Evolutionary conservation across 1,139 yeast species (phyloP).

Genomic region (Kazachstania sp.): DNA sequence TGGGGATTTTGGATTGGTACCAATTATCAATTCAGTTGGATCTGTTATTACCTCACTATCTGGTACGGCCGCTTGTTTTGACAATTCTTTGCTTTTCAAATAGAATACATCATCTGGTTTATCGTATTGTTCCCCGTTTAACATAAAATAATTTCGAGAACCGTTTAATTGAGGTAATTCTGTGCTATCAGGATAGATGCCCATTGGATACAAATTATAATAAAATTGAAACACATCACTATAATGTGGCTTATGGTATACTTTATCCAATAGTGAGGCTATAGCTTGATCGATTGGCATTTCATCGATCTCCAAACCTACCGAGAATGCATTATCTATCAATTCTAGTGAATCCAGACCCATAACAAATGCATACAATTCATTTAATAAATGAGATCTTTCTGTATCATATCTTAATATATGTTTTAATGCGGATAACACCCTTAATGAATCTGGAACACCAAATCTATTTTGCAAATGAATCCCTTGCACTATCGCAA

Average conservation of each 20-base stretch:
- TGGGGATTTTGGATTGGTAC: conserved; percentile 10
- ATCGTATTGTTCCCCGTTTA: conserved; percentile 19
- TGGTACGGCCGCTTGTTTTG: conserved; percentile 15
- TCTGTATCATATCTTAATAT: conserved; percentile 3
- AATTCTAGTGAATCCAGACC: conserved; percentile 7
- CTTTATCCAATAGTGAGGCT: neutral
- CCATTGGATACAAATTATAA: conserved; percentile 19
- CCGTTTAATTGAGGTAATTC: conserved; percentile 3
- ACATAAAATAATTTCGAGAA: conserved; percentile 14
- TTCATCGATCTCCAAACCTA: conserved; percentile 3
- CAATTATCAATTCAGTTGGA: conserved; percentile 20
- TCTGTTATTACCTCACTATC: conserved; percentile 11
- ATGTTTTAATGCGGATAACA: conserved; percentile 11
- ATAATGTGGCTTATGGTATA: conserved; percentile 6
- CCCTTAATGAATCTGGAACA: conserved; percentile 7
- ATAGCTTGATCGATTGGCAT: neutral
- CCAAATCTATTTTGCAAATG: neutral
- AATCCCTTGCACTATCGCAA: neutral
- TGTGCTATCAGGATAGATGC: conserved; percentile 10
- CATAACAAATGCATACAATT: conserved; percentile 14
- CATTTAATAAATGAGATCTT: conserved; percentile 3
- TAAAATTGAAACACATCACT: conserved; percentile 12
- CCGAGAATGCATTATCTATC: conserved; percentile 5
- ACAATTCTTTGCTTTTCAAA: conserved; percentile 24
- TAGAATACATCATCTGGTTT: conserved; percentile 28